Percentiles rank a stretch among this genome's conserved stretches.
Evolutionary conservation across 768 basidiomycete genomes (phyloP).

Genomic region (Gymnopilus dilepis): DNA sequence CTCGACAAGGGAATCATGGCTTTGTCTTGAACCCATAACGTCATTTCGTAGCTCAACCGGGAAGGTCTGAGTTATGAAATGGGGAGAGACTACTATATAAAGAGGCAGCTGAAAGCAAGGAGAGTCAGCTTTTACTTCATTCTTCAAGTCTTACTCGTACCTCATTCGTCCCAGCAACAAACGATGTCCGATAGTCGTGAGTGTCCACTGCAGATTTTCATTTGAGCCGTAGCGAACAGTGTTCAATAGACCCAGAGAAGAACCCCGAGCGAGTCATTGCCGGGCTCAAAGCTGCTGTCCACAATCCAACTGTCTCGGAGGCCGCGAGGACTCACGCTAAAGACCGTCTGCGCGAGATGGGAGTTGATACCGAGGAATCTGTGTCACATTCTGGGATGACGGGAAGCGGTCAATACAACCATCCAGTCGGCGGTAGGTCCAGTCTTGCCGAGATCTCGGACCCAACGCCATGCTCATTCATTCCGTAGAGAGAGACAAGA

Average conservation of each 20-base stretch:
- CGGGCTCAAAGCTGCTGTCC: conserved; percentile 62
- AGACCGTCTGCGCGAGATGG: conserved; percentile 37
- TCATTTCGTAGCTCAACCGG: not conserved
- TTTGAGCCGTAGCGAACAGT: not conserved
- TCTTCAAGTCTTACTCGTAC: not conserved
- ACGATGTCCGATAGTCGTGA: conserved; percentile 6
- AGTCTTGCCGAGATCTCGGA: too few species aligned
- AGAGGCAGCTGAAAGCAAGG: not conserved
- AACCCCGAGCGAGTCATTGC: conserved; percentile 40
- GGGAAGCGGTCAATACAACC: not conserved
- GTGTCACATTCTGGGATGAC: not conserved
- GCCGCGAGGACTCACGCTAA: conserved; percentile 54
- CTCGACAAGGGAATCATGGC: not conserved
- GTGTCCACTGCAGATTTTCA: not conserved
- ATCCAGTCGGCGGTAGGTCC: not conserved
- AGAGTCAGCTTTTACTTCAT: not conserved
- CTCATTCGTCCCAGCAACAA: not conserved
- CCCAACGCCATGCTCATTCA: too few species aligned
- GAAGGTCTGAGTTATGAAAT: conserved; percentile 2
- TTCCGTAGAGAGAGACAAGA: not conserved
- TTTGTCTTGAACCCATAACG: not conserved
- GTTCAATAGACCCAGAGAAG: conserved; percentile 19
- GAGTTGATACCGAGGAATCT: not conserved
- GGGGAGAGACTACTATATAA: conserved; percentile 1
- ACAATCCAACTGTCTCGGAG: conserved; percentile 59